Base-by-base conservation (phyloP, 768 basidiomycete genomes). In the Boletus coccyginus region DNA sequence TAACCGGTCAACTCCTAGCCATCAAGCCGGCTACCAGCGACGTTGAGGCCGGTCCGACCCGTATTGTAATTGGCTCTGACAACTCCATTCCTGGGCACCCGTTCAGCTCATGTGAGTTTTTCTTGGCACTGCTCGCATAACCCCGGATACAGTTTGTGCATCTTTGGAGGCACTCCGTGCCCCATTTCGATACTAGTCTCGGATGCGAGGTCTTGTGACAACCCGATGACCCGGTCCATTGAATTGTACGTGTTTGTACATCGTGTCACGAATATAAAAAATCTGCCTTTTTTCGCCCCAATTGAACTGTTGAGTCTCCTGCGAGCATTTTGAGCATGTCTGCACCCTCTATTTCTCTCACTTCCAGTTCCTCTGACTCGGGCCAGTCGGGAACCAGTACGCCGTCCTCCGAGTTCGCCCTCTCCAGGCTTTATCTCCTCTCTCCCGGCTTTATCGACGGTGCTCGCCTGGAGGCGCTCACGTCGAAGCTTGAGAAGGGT, bases 201-300 rank as follows among this genome's bases (percentile, higher is more conserved):
- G 27, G 50, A 9, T 39, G 16, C 27, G 36, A 4, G 21, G 45
- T 42, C 61, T 47, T 46, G 42, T 63, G 51, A 52, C 19, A 19
- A 17, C 27, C 27, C 3, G 16, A 11, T 39, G n/a, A 9, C 5
- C 27, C 11, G 8, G 13, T n/a, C 7, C 38, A 8, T 32, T 2
- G 5, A 56, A 52, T 48, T 68, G 57, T 66, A 62, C 52, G 51
- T 68, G 49, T 66, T 68, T 65, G 66, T 67, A 59, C 53, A n/a
- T n/a, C 40, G 55, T 7, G 50, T 36, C 31, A 16, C 24, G 27
- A 40, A 29, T 70, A 71, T 71, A 70, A 27, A n/a, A 27, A 72
- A 70, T 56, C 58, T 40, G 27, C 41, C 14, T 49, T 66, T 53
- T 50, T 24, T 44, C 53, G 2, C 46, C 52, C 53, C 35, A 44